Base-by-base conservation (phyloP, 495 filamentous ascomycete species). In the Annulohypoxylon stygium region DNA sequence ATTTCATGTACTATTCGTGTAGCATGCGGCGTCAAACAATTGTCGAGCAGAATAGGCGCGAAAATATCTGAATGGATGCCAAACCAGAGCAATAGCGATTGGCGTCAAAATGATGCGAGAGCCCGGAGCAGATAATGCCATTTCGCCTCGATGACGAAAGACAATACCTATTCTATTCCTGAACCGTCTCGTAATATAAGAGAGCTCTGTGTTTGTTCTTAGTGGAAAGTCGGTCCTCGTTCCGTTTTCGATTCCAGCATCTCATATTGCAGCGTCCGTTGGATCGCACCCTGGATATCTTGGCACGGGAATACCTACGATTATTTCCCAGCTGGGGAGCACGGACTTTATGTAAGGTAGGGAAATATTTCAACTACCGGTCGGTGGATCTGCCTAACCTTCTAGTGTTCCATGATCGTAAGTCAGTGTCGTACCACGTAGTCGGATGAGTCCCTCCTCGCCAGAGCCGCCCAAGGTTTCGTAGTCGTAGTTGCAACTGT, bases 201-300 rank as follows among this genome's bases (percentile, higher is more conserved):
- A 50, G 6, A 57, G 47, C 47, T 20, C 45, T 47, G 12, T 67
- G 25, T 48, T 65, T 11, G 54, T 48, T n/a, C n/a, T 57, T 39
- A 50, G 61, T 75, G 73, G 73, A 72, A 75, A 69, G 61, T 75
- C 73, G 73, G 73, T 33, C 73, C 73, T 72, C 47, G 48, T 72
- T 66, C 73, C 73, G 73, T 59, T 69, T 45, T 65, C 60, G 59
- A 47, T 69, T 34, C 73, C 61, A 75, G 55, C 47, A 54, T 59
- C 39, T 65, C 61, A 66, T 58, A 75, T 75, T 75, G 65, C 65
- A 37, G 61, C 57, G 55, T 61, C 65, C 50, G 61, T 58, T 69
- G 73, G 69, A 75, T 75, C 36, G 65, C 51, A 75, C 65, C 73
- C 73, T 68, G 18, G 65, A 23, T 14, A 62, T 72, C 73, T 75